Percentiles rank a stretch among this genome's conserved stretches.
These are phyloP conservation scores for Lotus japonicus DNA, from an alignment of 306 rosid species.

Conservation along the genomic window DNA sequence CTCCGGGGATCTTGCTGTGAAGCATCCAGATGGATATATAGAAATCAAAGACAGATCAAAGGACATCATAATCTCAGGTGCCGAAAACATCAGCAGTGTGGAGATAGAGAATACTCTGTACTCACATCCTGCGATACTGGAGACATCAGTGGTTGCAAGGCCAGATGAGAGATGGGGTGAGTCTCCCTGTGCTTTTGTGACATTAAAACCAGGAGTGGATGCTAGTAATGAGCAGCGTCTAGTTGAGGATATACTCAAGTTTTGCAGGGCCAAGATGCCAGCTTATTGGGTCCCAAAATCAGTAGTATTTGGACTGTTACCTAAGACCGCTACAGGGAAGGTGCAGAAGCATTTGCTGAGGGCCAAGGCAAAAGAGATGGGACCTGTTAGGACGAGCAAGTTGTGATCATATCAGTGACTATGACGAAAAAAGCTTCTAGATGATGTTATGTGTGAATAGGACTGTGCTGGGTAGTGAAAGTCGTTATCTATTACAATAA, in stretches of 20 bases:
- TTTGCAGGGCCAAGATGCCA: constrained; percentile 75
- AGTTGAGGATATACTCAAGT: constrained; percentile 62
- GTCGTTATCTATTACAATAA: background rate
- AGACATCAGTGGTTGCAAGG: constrained; percentile 81
- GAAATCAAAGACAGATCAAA: constrained; percentile 94
- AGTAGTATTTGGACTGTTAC: constrained; percentile 24
- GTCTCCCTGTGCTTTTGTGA: constrained; percentile 56
- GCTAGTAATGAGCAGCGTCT: constrained; percentile 41
- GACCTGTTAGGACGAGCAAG: constrained; percentile 45
- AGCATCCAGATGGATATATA: constrained; percentile 82
- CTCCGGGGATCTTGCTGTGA: constrained; percentile 83
- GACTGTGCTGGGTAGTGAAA: background rate
- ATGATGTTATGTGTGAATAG: background rate
- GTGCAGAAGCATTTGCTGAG: constrained; percentile 81
- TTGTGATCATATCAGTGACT: background rate
- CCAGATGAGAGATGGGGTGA: constrained; percentile 91
- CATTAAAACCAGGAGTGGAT: constrained; percentile 50
- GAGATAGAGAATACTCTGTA: constrained; percentile 73
- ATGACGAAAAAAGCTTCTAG: background rate
- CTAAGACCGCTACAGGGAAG: constrained; percentile 32
- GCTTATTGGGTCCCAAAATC: constrained; percentile 75
- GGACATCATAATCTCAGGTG: constrained; percentile 93
- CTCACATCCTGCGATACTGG: constrained; percentile 60
- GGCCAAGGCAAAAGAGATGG: constrained; percentile 63
- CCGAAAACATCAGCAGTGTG: constrained; percentile 87